phyloP scores from a whole-genome alignment of 106 monocot species.

The Amphibolis antarctica region DNA sequence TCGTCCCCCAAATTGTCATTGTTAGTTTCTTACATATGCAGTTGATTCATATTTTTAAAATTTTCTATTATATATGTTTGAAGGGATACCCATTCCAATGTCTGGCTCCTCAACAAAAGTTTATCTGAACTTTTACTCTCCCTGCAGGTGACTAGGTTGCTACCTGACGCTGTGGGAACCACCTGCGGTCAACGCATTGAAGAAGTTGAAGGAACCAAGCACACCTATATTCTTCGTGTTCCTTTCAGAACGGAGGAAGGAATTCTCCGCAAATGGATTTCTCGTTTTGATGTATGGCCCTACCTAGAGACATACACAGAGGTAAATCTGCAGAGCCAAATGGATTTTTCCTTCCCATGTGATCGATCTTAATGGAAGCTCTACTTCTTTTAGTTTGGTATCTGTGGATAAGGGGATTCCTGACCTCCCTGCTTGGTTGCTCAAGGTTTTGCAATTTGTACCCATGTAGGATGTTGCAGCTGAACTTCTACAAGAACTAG shows the following conservation, averaged over 20 bases:
- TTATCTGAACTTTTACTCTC: not conserved
- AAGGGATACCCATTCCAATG: not conserved
- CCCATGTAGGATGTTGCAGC: constrained; percentile 53
- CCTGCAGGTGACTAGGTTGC: constrained; percentile 65
- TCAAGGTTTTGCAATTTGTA: too few species aligned
- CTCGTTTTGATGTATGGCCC: constrained; percentile 89
- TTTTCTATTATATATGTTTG: not conserved
- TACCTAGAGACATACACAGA: constrained; percentile 77
- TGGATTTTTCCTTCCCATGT: not conserved
- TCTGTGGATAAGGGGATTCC: too few species aligned
- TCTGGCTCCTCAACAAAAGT: not conserved
- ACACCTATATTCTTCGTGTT: constrained; percentile 57
- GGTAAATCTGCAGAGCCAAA: constrained; percentile 14
- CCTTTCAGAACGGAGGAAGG: constrained; percentile 65
- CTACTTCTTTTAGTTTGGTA: too few species aligned
- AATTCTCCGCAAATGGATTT: constrained; percentile 85
- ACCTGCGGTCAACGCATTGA: constrained; percentile 62
- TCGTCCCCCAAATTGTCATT: constrained; percentile 73
- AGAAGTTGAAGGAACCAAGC: constrained; percentile 45
- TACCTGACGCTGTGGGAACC: constrained; percentile 73
- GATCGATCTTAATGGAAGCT: too few species aligned
- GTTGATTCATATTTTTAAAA: not conserved
- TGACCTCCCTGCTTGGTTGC: too few species aligned
- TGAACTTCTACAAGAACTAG: constrained; percentile 51
- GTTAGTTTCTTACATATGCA: constrained; percentile 27